Evolutionary conservation across 305 asterid genomes (phyloP).

Genomic region (Salvia sclarea): DNA sequence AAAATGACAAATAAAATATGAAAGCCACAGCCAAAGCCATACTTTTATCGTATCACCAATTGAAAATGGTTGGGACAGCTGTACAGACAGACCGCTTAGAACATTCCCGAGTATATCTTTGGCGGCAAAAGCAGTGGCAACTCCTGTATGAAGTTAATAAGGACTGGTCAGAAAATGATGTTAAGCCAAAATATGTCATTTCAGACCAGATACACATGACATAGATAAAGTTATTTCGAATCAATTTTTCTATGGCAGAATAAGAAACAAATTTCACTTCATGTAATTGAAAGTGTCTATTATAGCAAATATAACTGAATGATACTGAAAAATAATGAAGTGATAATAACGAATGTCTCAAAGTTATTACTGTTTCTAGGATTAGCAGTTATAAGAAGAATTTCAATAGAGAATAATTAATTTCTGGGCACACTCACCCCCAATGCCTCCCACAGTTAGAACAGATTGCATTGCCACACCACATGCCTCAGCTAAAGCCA

Average conservation of each 20-base stretch:
- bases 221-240: neutral
- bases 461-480: constrained; percentile 94
- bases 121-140: constrained; percentile 97
- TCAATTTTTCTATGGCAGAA: constrained; percentile 16
- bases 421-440: constrained; percentile 55
- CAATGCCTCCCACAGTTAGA: constrained; percentile 92
- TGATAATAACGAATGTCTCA: neutral
- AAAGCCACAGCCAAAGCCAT: constrained; percentile 29
- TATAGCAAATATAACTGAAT: constrained; percentile 1
- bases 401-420: neutral
- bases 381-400: neutral
- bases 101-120: constrained; percentile 88
- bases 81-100: constrained; percentile 81
- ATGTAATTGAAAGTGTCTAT: neutral
- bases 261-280: constrained; percentile 10
- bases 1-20: constrained; percentile 3
- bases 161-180: constrained; percentile 20
- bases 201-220: neutral
- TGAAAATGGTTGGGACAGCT: constrained; percentile 76
- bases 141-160: constrained; percentile 56
- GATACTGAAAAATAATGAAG: constrained; percentile 1
- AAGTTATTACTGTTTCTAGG: neutral
- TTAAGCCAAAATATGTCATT: neutral
- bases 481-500: constrained; percentile 90
- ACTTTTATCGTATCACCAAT: constrained; percentile 90